Evolutionary conservation across 2,329 filamentous ascomycete species (phyloP), one percentile per base, ranked within the genome.

Genomic region (Dryadomyces sulphureus): DNA sequence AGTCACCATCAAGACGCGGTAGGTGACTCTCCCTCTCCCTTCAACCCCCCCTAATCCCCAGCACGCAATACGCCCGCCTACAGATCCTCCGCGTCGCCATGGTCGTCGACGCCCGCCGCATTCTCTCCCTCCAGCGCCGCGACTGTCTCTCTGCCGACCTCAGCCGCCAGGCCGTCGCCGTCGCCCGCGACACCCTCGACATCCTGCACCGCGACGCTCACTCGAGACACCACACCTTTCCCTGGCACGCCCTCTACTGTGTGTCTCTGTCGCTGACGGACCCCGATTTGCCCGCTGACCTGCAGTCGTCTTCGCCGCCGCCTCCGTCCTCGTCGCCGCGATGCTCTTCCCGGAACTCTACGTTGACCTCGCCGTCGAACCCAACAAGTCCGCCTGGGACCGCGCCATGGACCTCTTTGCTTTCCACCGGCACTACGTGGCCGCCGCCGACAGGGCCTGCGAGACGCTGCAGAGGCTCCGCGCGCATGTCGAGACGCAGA

Each of bases 181-280:
- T 20, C 6, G 36, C 36, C 19, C n/a, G 21, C 7, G 19, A 14
- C 4, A 44, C 51, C 4, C 20, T 54, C 1, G 48, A 45, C 19
- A 43, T 51, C 7, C 41, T 52, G 16, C 47, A 53, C 36, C 9
- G 9, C 14, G 38, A 7, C 7, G 30, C 50, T 4, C 14, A 27
- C 1, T 46, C 25, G 1, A 36, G 14, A 6, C 22, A 36, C 3
- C 41, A 42, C 5, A 25, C 48, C 2, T 50, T 49, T 2, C 47
- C 43, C 6, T 54, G 53, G 53, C 53, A 51, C 45, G 45, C 47
- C 12, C 24, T 54, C 21, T 49, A 51, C 7, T 49, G 51, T 52
- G 44, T 38, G 51, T 34, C 16, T 19, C 22, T 42, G 17, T 20
- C 9, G 32, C 16, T 22, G 7, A 21, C 14, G 27, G 14, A 30